phyloP scores from a whole-genome alignment of 2,329 filamentous ascomycete species.

The Trichoderma koningii region DNA sequence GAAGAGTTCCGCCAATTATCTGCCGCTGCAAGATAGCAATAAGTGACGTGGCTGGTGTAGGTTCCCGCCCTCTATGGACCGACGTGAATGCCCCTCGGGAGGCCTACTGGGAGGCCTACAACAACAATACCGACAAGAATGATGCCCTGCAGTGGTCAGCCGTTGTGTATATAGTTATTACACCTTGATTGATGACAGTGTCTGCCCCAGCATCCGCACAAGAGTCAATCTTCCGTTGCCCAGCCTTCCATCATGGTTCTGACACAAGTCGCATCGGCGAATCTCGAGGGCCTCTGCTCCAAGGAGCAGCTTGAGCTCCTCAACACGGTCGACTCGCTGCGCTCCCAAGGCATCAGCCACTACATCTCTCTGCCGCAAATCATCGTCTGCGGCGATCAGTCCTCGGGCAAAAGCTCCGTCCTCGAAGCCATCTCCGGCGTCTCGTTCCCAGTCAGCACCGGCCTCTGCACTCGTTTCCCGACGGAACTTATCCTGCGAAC shows the following conservation, averaged over 20 bases:
- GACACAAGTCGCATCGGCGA: constrained; percentile 5
- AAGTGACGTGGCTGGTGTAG: neutral
- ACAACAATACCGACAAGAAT: neutral
- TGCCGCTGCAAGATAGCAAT: neutral
- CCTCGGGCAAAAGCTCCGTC: constrained; percentile 59
- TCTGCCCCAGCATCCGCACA: neutral
- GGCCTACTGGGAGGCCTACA: constrained; percentile 8
- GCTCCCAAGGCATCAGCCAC: constrained; percentile 40
- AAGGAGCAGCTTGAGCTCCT: constrained; percentile 35
- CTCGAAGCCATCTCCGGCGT: constrained; percentile 59
- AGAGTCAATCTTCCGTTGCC: neutral
- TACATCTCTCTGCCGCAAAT: constrained; percentile 48
- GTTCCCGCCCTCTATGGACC: neutral
- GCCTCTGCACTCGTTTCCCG: constrained; percentile 57
- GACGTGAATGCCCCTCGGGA: neutral
- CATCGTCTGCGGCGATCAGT: constrained; percentile 59
- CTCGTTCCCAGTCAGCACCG: constrained; percentile 54
- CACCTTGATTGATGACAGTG: no score
- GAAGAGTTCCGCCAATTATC: neutral
- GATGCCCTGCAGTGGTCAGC: neutral
- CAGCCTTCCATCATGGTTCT: constrained; percentile 23
- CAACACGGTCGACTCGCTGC: constrained; percentile 42
- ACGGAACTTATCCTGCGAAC: constrained; percentile 55
- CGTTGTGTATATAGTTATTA: neutral
- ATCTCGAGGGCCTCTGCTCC: constrained; percentile 26